Evolutionary conservation across 768 basidiomycete genomes (phyloP).

Genomic region (Boletellus emodensis): DNA sequence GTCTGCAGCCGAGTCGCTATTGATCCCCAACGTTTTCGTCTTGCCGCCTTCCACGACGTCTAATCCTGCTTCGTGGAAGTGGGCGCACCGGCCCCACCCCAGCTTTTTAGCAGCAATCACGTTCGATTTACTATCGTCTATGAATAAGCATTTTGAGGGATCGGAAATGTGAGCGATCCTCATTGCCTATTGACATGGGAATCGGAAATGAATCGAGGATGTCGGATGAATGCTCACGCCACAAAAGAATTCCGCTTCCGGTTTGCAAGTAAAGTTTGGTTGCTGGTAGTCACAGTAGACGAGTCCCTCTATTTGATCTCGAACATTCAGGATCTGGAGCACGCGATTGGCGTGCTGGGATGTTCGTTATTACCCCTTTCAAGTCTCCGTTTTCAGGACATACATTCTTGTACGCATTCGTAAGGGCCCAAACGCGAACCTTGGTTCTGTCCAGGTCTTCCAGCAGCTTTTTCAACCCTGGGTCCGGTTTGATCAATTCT

Average conservation of each 20-base stretch:
- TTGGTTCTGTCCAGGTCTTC: constrained; percentile 76
- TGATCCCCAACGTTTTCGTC: constrained; percentile 42
- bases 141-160: constrained; percentile 68
- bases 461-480: constrained; percentile 59
- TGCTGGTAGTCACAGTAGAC: constrained; percentile 75
- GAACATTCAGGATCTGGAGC: constrained; percentile 64
- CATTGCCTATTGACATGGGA: constrained; percentile 51
- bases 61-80: constrained; percentile 70
- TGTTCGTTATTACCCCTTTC: constrained; percentile 4
- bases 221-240: constrained; percentile 38
- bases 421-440: constrained; percentile 78
- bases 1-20: constrained; percentile 31
- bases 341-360: constrained; percentile 78
- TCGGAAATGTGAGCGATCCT: constrained; percentile 55
- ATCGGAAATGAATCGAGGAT: not conserved
- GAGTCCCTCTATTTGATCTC: constrained; percentile 69
- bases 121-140: constrained; percentile 74
- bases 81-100: constrained; percentile 72
- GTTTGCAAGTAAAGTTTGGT: constrained; percentile 73
- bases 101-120: constrained; percentile 59
- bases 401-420: constrained; percentile 79
- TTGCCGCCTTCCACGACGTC: constrained; percentile 62
- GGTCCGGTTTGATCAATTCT: constrained; percentile 66
- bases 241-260: constrained; percentile 67
- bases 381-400: constrained; percentile 17